Percentiles rank a stretch among this genome's conserved stretches.
These are phyloP conservation scores for Golubevia pallescens DNA, from an alignment of 1,284 basidiomycete genomes.

Conservation along the genomic window DNA sequence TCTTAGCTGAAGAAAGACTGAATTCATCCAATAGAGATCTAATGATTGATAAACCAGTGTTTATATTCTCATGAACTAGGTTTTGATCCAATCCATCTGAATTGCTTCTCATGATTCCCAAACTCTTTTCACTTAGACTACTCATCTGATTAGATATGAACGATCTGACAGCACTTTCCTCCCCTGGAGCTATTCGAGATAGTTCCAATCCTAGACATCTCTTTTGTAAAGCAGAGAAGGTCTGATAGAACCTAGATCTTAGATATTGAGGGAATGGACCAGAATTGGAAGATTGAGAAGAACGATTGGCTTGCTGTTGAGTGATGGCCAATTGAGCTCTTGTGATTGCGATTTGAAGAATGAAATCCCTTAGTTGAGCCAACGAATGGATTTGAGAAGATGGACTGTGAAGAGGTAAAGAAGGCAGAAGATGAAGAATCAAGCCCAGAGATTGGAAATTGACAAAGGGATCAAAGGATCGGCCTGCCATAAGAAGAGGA, in stretches of 20 bases:
- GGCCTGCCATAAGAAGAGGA: conserved; percentile 4
- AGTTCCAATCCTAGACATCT: conserved; percentile 34
- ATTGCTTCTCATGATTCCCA: no score
- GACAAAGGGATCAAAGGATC: background rate
- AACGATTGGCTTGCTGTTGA: background rate
- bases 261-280: conserved; percentile 32
- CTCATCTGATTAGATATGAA: no score
- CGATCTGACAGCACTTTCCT: no score
- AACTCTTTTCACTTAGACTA: no score
- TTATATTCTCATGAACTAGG: no score
- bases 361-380: conserved; percentile 30
- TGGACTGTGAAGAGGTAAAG: conserved; percentile 18
- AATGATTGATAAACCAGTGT: background rate
- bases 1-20: conserved; percentile 2
- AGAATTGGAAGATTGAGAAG: background rate
- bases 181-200: background rate
- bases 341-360: conserved; percentile 30
- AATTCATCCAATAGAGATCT: conserved; percentile 7
- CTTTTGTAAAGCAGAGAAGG: conserved; percentile 35
- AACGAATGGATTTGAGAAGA: conserved; percentile 16
- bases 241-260: conserved; percentile 31
- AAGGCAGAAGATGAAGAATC: conserved; percentile 29
- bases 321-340: conserved; percentile 18
- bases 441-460: conserved; percentile 24
- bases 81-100: no score